Evolutionary conservation across 192 early-diverging fungal genomes (phyloP), one percentile per base, ranked within the genome.

Genomic region (Podila horticola): DNA sequence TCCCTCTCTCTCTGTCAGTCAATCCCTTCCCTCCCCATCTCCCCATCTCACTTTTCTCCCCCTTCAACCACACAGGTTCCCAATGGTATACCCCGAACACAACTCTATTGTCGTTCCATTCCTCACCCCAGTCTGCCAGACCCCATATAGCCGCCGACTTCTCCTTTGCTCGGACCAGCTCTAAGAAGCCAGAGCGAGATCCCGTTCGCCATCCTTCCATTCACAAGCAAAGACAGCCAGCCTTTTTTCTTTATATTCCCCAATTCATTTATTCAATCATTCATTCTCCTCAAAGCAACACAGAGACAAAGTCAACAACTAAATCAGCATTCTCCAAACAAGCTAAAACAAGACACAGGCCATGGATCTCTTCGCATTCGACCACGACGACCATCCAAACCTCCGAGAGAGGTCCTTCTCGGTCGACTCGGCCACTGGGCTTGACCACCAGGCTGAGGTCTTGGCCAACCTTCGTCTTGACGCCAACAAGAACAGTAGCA

Each of bases 311-410:
- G 41, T 45, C 41, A 45, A 3, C 11, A 45, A 6, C 34, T 10
- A 36, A 36, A 36, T 45, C 33, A 19, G 29, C 30, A 19, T 9
- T 57, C 36, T 58, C 13, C 36, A 33, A 59, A 31, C 20, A 33
- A 20, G 9, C 28, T 33, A 50, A 15, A 26, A 9, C 58, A 38
- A 61, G 15, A 65, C 50, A 31, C 60, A 65, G 48, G 15, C 58
- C 58, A 88, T 83, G 74, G 79, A 83, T 62, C 64, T 88, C 20
- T 88, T 88, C 62, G 66, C 67, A 58, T 88, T 88, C 72, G 87
- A 88, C 71, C 83, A 86, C 52, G 83, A 87, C 48, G 86, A 84
- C 71, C 74, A 84, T 52, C 75, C 84, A 29, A 75, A 65, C 15
- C 67, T 85, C 38, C 65, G 74, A 17, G 71, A 82, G 61, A 62